Evolutionary conservation across 2,329 filamentous ascomycete genomes (phyloP).

Genomic region (Penicillium sp.): DNA sequence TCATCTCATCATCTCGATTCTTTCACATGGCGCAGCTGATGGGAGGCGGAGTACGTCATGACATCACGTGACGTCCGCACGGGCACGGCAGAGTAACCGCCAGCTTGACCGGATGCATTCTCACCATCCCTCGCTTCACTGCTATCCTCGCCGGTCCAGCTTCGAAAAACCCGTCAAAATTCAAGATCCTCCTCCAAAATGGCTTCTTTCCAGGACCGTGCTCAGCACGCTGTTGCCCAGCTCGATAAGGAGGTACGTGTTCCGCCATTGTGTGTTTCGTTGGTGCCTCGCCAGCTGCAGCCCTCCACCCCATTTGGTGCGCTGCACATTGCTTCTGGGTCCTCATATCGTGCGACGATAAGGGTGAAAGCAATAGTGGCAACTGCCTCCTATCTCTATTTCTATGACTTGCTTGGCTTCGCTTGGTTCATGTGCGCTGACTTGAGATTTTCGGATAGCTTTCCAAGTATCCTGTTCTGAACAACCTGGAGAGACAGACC

Average conservation of each 20-base stretch:
- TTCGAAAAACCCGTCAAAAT: constrained; percentile 10
- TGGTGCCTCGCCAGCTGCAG: constrained; percentile 21
- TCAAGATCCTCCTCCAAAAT: constrained; percentile 24
- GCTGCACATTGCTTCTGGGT: not conserved
- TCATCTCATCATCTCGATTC: not conserved
- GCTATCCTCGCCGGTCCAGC: constrained; percentile 9
- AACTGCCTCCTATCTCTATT: not conserved
- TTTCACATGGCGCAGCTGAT: constrained; percentile 10
- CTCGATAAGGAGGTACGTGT: constrained; percentile 64
- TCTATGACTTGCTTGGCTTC: not conserved
- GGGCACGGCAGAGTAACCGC: constrained; percentile 18
- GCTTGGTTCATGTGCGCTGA: constrained; percentile 3
- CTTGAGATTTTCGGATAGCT: constrained; percentile 47
- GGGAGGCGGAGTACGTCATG: constrained; percentile 21
- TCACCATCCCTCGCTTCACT: constrained; percentile 26
- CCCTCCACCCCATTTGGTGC: constrained; percentile 14
- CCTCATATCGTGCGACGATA: not conserved
- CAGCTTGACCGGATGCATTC: constrained; percentile 26
- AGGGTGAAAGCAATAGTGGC: not conserved
- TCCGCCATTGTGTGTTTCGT: constrained; percentile 21
- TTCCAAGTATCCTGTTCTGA: constrained; percentile 64
- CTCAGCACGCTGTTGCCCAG: constrained; percentile 63
- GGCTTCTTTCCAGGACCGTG: constrained; percentile 58
- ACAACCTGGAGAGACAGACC: constrained; percentile 67
- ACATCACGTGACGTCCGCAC: constrained; percentile 20